phyloP scores from a whole-genome alignment of 2,329 filamentous ascomycete genomes.

The Didymella glomerata region DNA sequence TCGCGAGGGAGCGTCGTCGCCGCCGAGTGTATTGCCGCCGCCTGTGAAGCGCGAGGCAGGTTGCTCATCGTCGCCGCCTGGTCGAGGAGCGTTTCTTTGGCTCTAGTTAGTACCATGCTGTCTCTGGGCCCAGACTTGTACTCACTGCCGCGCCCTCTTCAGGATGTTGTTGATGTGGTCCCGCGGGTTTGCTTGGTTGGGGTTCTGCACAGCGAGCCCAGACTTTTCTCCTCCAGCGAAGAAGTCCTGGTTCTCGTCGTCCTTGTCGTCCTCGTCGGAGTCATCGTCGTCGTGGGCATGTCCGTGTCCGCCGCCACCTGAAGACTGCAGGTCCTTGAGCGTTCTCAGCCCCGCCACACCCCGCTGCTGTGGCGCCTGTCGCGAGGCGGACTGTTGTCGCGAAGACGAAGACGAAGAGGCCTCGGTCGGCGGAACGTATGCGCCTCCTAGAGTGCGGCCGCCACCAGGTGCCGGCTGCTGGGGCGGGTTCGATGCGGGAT shows the following conservation, averaged over 20 bases:
- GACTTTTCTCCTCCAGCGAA: constrained; percentile 90
- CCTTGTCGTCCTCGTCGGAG: constrained; percentile 68
- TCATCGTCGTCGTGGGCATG: constrained; percentile 62
- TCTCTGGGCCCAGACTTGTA: not conserved
- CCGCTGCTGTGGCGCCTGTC: constrained; percentile 41
- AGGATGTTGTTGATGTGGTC: constrained; percentile 62
- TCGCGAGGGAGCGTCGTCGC: constrained; percentile 76
- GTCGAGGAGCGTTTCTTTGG: constrained; percentile 67
- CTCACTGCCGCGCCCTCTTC: constrained; percentile 56
- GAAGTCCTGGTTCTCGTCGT: constrained; percentile 70
- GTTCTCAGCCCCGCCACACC: constrained; percentile 51
- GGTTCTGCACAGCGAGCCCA: constrained; percentile 72
- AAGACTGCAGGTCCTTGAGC: constrained; percentile 55
- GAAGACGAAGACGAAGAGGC: constrained; percentile 40
- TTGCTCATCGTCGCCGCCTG: constrained; percentile 62
- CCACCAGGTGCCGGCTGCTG: constrained; percentile 42
- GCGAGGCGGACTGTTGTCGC: constrained; percentile 31
- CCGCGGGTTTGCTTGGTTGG: constrained; percentile 60
- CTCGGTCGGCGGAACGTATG: constrained; percentile 43
- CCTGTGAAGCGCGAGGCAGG: constrained; percentile 69
- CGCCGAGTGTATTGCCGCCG: constrained; percentile 77
- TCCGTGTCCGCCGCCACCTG: constrained; percentile 50
- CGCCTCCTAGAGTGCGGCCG: constrained; percentile 49
- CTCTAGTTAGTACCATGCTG: constrained; percentile 29
- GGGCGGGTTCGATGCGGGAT: constrained; percentile 31